Base-by-base conservation (phyloP, 1,284 basidiomycete genomes). In the Ceratobasidium theobromae region DNA sequence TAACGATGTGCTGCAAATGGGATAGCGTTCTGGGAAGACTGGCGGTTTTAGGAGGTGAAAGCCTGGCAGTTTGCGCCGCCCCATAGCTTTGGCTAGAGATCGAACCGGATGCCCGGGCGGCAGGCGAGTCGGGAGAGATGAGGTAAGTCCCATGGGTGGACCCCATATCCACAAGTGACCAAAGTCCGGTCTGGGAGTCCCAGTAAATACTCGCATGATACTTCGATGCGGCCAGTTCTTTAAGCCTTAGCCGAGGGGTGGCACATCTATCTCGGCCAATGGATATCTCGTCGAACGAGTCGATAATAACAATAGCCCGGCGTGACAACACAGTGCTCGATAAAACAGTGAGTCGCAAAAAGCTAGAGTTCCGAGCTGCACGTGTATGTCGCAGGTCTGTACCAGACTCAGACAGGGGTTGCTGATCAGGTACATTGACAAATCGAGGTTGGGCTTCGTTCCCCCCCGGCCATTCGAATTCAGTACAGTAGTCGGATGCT, bases 151-250 rank as follows among this genome's bases (percentile, higher is more conserved):
- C 89, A 71, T 91, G 89, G 74, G 85, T 86, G 43, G 87, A 89
- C 23, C 89, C 89, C 87, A 89, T 88, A 72, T 91, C 89, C 11
- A 91, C 89, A 40, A 88, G 77, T 6, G 82, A 80, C 88, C 88
- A 91, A 68, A 84, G 80, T 12, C 74, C 72, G 65, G 81, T 78
- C 18, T 75, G 75, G 30, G 77, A 76, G 72, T 91, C 87, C 86
- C 86, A 89, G 72, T 83, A 91, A 0, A 82, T 78, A 2, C 86
- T 88, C 8, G 88, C 86, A 72, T 91, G 89, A 58, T 88, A 71
- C 75, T 91, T 91, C 1, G 88, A 90, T 8, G 90, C 88, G 69
- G 83, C 81, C 85, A 91, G 87, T 76, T 91, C 89, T 74, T 88
- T 90, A 35, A 91, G 77, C 49, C 89, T 83, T 57, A 91, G 79